Evolutionary conservation across 2,329 filamentous ascomycete genomes (phyloP).

Genomic region (Teratosphaeria nubilosa): DNA sequence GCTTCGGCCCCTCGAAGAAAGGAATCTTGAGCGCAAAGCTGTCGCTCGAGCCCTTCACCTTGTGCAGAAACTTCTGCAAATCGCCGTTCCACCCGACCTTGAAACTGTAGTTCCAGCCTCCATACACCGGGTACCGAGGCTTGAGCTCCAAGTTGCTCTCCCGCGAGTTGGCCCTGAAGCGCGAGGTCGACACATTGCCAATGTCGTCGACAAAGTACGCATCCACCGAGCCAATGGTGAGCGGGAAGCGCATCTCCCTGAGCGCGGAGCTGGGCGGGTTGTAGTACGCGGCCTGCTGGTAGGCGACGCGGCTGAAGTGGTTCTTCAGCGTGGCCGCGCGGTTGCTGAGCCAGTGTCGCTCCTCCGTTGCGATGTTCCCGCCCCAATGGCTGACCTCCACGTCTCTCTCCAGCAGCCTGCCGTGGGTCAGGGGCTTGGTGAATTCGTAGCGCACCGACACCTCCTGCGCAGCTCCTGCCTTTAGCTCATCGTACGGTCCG

Average conservation of each 20-base stretch:
- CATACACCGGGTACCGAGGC: slow-evolving; percentile 92
- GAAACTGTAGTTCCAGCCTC: slow-evolving; percentile 97
- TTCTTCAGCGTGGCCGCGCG: slow-evolving; percentile 61
- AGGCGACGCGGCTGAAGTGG: slow-evolving; percentile 41
- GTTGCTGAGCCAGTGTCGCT: slow-evolving; percentile 82
- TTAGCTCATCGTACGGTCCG: slow-evolving; percentile 73
- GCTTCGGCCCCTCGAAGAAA: slow-evolving; percentile 85
- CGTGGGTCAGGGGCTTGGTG: slow-evolving; percentile 79
- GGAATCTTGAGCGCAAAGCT: slow-evolving; percentile 83
- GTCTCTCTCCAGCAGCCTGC: slow-evolving; percentile 72
- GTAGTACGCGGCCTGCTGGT: slow-evolving; percentile 43
- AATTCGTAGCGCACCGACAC: slow-evolving; percentile 86
- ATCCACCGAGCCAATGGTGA: slow-evolving; percentile 69
- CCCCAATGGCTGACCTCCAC: slow-evolving; percentile 97
- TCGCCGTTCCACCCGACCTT: slow-evolving; percentile 92
- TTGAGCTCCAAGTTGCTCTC: slow-evolving; percentile 73
- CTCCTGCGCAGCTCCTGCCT: slow-evolving; percentile 64
- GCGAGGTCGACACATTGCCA: slow-evolving; percentile 90
- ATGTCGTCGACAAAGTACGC: slow-evolving; percentile 95
- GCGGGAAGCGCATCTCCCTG: slow-evolving; percentile 69
- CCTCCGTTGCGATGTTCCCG: slow-evolving; percentile 89
- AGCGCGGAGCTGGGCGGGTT: slow-evolving; percentile 68
- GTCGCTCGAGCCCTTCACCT: slow-evolving; percentile 48
- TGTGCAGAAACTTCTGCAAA: slow-evolving; percentile 64
- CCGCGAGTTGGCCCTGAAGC: slow-evolving; percentile 61